phyloP scores from a whole-genome alignment of 1,284 basidiomycete species.

The Papiliotrema laurentii region DNA sequence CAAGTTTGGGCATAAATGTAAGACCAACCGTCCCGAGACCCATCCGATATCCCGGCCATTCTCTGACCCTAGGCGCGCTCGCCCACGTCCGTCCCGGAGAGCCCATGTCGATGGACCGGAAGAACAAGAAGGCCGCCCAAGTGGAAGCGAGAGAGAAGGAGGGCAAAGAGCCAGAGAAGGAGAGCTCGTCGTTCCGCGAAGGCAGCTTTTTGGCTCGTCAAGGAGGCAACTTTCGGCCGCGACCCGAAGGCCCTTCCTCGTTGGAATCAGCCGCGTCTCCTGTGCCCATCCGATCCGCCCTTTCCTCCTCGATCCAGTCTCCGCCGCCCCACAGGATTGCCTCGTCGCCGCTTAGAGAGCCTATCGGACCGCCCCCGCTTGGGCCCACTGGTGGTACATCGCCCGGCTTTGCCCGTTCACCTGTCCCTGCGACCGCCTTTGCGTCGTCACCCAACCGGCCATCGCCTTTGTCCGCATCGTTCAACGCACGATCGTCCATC shows the following conservation, averaged over 20 bases:
- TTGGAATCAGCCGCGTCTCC: slow-evolving; percentile 20
- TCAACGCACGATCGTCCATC: slow-evolving; percentile 27
- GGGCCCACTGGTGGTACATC: slow-evolving; percentile 29
- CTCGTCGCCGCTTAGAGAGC: slow-evolving; percentile 42
- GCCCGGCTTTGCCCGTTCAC: slow-evolving; percentile 36
- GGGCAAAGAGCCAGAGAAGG: not conserved
- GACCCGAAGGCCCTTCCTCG: not conserved
- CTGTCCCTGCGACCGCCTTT: slow-evolving; percentile 24
- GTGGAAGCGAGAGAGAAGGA: slow-evolving; percentile 51
- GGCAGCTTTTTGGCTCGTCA: too few relatives aligned
- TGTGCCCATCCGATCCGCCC: slow-evolving; percentile 41
- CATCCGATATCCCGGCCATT: not conserved
- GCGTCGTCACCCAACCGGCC: slow-evolving; percentile 38
- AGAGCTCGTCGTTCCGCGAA: too few relatives aligned
- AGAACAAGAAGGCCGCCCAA: slow-evolving; percentile 96
- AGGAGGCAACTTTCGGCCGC: not conserved
- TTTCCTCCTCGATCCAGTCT: slow-evolving; percentile 35
- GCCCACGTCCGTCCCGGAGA: slow-evolving; percentile 93
- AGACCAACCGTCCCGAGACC: too few relatives aligned
- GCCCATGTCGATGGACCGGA: slow-evolving; percentile 88
- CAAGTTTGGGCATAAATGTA: slow-evolving; percentile 95
- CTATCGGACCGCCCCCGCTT: slow-evolving; percentile 39
- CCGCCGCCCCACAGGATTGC: slow-evolving; percentile 19
- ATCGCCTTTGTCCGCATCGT: slow-evolving; percentile 39
- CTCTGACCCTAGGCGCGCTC: slow-evolving; percentile 55